phyloP scores from a whole-genome alignment of 2,329 filamentous ascomycete species.

The Leptosphaerulina australis region DNA sequence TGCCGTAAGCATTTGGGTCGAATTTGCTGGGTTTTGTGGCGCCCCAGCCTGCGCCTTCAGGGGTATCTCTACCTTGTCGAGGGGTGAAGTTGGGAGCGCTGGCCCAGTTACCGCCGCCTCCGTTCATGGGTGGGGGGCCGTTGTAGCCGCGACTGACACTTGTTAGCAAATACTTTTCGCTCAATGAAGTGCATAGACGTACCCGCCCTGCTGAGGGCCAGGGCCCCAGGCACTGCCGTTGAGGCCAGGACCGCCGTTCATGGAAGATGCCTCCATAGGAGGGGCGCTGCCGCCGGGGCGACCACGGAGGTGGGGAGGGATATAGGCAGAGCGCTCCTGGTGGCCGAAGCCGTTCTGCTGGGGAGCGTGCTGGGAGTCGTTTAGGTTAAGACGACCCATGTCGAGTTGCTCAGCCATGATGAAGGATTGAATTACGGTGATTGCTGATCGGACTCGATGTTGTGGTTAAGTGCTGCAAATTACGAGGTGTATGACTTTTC shows the following conservation, averaged over 20 bases:
- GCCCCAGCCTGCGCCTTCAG: conserved; percentile 49
- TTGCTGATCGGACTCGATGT: conserved; percentile 15
- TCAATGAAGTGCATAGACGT: conserved; percentile 21
- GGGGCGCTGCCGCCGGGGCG: conserved; percentile 43
- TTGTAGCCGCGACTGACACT: conserved; percentile 37
- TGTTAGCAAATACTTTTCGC: conserved; percentile 25
- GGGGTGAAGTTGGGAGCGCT: conserved; percentile 64
- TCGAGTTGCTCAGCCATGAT: conserved; percentile 68
- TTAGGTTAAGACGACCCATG: conserved; percentile 76
- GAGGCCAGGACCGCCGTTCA: conserved; percentile 61
- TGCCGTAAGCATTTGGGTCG: conserved; percentile 69
- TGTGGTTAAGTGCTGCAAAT: conserved; percentile 18
- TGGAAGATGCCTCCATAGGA: conserved; percentile 52
- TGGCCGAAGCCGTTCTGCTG: conserved; percentile 55
- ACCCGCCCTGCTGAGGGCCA: conserved; percentile 24
- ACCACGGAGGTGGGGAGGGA: conserved; percentile 79
- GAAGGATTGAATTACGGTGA: conserved; percentile 22
- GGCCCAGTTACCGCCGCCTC: conserved; percentile 64
- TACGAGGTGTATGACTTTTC: conserved; percentile 30
- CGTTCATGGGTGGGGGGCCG: conserved; percentile 53
- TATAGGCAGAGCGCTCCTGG: conserved; percentile 73
- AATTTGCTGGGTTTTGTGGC: conserved; percentile 55
- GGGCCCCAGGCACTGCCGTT: conserved; percentile 69
- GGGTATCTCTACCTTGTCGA: conserved; percentile 46
- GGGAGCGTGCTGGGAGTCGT: conserved; percentile 67